Conservation (phyloP, 2,329 filamentous ascomycete species). For the Fusarium sp. region DNA sequence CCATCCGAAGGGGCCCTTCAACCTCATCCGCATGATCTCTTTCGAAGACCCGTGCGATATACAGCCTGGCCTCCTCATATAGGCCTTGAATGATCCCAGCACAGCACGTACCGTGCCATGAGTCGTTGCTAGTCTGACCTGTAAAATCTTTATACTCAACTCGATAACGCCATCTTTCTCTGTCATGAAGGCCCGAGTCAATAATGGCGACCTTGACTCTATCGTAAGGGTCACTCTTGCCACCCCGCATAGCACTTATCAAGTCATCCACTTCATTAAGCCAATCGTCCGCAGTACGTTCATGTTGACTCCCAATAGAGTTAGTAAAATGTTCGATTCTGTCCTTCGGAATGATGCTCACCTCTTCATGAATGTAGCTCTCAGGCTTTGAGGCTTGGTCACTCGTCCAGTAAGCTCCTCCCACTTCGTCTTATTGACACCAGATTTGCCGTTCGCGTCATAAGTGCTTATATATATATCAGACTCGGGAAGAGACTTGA, state of each 20-base stretch:
- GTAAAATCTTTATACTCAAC: neutral
- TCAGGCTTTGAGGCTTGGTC: accelerated
- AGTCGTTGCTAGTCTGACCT: accelerated
- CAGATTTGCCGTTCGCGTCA: accelerated
- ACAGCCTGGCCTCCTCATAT: neutral
- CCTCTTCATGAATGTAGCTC: neutral
- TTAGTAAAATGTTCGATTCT: accelerated
- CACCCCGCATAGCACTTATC: accelerated
- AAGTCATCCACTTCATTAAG: accelerated
- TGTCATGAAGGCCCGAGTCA: neutral
- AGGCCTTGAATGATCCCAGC: accelerated
- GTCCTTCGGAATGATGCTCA: accelerated
- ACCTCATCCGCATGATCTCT: accelerated
- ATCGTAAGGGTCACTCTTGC: accelerated
- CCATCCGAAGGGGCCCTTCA: accelerated
- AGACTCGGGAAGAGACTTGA: accelerated
- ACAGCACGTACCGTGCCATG: neutral
- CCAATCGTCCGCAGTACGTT: accelerated
- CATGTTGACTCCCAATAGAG: accelerated
- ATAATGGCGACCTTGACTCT: neutral
- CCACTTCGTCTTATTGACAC: neutral
- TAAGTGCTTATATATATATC: neutral
- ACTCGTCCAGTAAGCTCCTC: accelerated
- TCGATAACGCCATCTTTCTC: accelerated
- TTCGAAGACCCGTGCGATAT: neutral